Evolutionary conservation across 495 filamentous ascomycete species (phyloP).

Genomic region (Podospora sp.): DNA sequence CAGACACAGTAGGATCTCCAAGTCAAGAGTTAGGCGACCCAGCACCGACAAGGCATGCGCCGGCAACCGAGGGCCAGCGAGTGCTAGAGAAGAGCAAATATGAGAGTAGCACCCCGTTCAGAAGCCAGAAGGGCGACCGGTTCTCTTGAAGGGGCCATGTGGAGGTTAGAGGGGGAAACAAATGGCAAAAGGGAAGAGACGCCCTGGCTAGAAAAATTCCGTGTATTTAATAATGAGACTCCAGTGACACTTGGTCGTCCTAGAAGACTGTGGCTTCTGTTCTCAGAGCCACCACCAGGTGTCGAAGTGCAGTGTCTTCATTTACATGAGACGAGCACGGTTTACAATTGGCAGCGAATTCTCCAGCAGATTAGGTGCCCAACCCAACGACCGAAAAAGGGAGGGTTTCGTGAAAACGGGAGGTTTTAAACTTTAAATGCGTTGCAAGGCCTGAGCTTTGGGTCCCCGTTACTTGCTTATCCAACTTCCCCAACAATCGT

Average conservation of each 20-base stretch:
- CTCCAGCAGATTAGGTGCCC: too few species aligned
- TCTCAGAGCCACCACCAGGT: too few species aligned
- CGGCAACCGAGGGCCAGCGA: conserved; percentile 68
- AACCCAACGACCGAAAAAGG: too few species aligned
- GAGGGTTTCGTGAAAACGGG: too few species aligned
- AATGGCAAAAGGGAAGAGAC: background rate
- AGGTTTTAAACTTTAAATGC: too few species aligned
- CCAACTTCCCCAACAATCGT: background rate
- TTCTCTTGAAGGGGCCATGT: conserved; percentile 52
- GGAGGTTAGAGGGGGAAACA: background rate
- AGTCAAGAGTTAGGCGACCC: conserved; percentile 83
- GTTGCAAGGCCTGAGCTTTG: too few species aligned
- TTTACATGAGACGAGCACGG: too few species aligned
- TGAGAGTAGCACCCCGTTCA: conserved; percentile 69
- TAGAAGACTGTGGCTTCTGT: background rate
- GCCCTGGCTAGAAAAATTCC: background rate
- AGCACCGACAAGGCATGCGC: conserved; percentile 81
- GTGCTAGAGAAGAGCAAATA: conserved; percentile 87
- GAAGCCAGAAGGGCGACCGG: conserved; percentile 78
- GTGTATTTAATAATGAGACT: background rate
- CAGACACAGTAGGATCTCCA: conserved; percentile 71
- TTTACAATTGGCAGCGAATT: too few species aligned
- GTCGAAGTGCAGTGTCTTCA: too few species aligned
- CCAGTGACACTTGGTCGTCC: background rate
- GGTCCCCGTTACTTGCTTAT: background rate